Conservation (phyloP, 352 stramenopile species). For the Globisporangium emineosum region DNA sequence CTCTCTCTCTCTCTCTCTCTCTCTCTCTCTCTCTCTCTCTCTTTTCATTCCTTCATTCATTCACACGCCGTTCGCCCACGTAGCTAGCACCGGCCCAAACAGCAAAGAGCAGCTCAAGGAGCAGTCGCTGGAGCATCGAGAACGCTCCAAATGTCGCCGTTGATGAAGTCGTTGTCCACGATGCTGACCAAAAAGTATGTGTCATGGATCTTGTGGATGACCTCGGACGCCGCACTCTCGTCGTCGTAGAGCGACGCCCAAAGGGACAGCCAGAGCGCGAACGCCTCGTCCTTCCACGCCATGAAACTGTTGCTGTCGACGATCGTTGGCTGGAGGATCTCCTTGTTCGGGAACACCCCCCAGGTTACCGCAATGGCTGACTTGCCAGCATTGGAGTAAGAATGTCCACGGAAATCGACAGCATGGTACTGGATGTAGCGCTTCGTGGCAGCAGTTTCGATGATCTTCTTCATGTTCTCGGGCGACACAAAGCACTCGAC, state of each 20-base stretch:
- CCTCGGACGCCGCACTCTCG: constrained; percentile 80
- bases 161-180: constrained; percentile 98
- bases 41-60: constrained; percentile 6
- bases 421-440: constrained; percentile 89
- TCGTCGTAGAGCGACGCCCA: constrained; percentile 97
- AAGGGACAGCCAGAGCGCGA: constrained; percentile 94
- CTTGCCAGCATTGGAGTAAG: constrained; percentile 87
- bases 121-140: constrained; percentile 36
- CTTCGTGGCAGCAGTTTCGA: constrained; percentile 83
- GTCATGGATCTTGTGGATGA: constrained; percentile 95
- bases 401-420: constrained; percentile 87
- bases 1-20: constrained; percentile 15
- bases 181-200: constrained; percentile 98
- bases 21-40: constrained; percentile 16
- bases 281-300: constrained; percentile 96
- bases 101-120: not conserved
- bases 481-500: constrained; percentile 98
- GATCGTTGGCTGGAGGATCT: constrained; percentile 96
- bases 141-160: constrained; percentile 83
- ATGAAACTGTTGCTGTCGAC: constrained; percentile 97
- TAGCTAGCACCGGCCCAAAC: not conserved
- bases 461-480: constrained; percentile 89
- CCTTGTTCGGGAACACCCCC: constrained; percentile 97
- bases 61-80: not conserved
- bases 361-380: constrained; percentile 96